Percentiles rank a stretch among this genome's conserved stretches.
Conservation (phyloP, 2,329 filamentous ascomycete genomes). For the Sporothrix brunneoviolacea region DNA sequence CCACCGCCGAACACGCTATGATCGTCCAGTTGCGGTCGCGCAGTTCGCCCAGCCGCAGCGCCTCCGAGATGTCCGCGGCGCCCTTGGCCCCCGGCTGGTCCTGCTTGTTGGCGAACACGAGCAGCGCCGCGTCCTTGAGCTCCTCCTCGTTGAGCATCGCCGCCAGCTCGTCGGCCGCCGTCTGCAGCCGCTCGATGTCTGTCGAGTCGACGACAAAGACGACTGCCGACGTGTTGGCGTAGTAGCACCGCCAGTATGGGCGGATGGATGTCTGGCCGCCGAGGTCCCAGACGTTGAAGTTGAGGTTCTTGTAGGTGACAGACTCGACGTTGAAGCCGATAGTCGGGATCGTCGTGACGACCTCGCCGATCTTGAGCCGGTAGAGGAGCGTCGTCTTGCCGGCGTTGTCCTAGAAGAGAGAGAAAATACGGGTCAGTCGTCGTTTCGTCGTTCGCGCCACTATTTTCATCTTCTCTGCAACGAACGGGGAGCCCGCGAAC, state of each 20-base stretch:
- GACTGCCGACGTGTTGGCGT: conserved; percentile 90
- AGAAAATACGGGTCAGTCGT: background rate
- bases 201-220: conserved; percentile 98
- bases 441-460: background rate
- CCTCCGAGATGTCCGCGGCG: conserved; percentile 93
- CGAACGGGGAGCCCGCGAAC: background rate
- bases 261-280: conserved; percentile 98
- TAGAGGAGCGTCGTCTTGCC: conserved; percentile 97
- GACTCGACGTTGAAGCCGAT: conserved; percentile 99
- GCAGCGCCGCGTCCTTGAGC: conserved; percentile 79
- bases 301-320: conserved; percentile 95
- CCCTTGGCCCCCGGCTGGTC: conserved; percentile 96
- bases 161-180: conserved; percentile 83
- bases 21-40: conserved; percentile 99
- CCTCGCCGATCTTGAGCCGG: conserved; percentile 96
- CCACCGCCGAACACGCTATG: conserved; percentile 92
- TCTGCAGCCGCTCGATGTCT: conserved; percentile 90
- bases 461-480: background rate
- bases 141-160: conserved; percentile 98
- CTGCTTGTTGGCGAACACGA: conserved; percentile 99
- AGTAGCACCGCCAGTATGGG: conserved; percentile 68
- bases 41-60: conserved; percentile 79
- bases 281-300: conserved; percentile 98
- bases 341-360: conserved; percentile 97
- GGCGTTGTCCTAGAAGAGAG: conserved; percentile 70